Conservation (phyloP, 2,329 filamentous ascomycete species). For the Claviceps lovelessii region DNA sequence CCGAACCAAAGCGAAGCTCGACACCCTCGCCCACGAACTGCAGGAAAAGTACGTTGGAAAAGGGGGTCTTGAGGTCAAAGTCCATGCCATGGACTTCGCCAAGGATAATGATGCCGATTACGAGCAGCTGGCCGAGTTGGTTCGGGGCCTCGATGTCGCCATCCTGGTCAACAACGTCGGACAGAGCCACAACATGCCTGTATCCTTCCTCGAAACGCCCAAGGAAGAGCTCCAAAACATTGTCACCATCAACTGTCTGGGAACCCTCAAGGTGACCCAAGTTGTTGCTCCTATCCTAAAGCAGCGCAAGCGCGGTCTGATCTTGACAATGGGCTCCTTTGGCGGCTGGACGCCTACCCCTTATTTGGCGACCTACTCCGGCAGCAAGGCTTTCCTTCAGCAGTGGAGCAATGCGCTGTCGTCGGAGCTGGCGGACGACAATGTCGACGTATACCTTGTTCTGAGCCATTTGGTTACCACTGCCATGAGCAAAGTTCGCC, state of each 20-base stretch:
- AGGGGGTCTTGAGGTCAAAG: constrained; percentile 52
- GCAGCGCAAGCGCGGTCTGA: constrained; percentile 68
- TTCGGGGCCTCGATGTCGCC: constrained; percentile 63
- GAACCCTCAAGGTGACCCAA: constrained; percentile 77
- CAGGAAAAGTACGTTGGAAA: constrained; percentile 48
- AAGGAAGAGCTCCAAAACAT: constrained; percentile 75
- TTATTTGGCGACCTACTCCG: constrained; percentile 87
- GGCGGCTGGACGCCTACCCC: constrained; percentile 86
- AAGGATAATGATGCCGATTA: constrained; percentile 70
- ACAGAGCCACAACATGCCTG: constrained; percentile 83
- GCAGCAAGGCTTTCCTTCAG: constrained; percentile 95
- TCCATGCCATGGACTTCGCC: constrained; percentile 82
- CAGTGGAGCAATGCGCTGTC: constrained; percentile 85
- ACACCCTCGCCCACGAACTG: constrained; percentile 62
- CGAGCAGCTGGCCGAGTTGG: constrained; percentile 50
- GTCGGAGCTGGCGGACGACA: constrained; percentile 64
- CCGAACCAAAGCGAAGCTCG: constrained; percentile 85
- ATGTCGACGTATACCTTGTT: constrained; percentile 80
- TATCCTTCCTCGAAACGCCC: constrained; percentile 69
- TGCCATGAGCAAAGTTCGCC: constrained; percentile 92
- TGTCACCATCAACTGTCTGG: constrained; percentile 87
- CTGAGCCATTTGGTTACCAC: constrained; percentile 88
- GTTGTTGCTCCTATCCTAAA: constrained; percentile 74
- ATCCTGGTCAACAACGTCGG: constrained; percentile 96
- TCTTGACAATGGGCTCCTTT: constrained; percentile 95